Base-by-base conservation (phyloP, 331 rosid species). In the Cydonia oblonga region DNA sequence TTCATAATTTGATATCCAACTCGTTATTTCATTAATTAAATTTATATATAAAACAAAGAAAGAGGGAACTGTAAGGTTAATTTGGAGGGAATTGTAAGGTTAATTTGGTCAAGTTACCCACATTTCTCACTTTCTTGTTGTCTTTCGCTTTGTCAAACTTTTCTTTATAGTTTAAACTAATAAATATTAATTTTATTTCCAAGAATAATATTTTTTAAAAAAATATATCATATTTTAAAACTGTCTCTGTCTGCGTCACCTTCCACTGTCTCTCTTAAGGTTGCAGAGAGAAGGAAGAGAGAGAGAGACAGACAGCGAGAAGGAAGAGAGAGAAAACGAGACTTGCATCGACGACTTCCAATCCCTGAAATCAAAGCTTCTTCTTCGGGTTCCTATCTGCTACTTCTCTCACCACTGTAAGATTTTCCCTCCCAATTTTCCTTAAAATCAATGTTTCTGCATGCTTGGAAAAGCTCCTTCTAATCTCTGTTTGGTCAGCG, bases 231-330 rank as follows among this genome's bases (percentile, higher is more conserved):
- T 49, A 49, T 49, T 49, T 49, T 32, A 15, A 33, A 30, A 72
- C 38, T 42, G 54, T 74, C 74, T 30, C 62, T 73, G 64, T 69
- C 73, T 59, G 71, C 64, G 70, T 82, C 78, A 68, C 63, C 80
- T 66, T 78, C 79, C 78, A 75, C 79, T 83, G 86, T 89, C 88
- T 79, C 85, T 85, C 80, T 78, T 81, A 77, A 86, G 87, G 83
- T 78, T 80, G 81, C 89, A 81, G 16, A 72, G 64, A 66, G 64
- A 67, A 58, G 74, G 38, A 22, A 42, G 73, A 32, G 54, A 68
- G 59, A 59, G 64, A 60, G 57, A 35, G 57, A 53, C 16, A 65
- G 40, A 35, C 0, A 9, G 40, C 40, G 40, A 35, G 40, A 35
- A 35, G 40, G 3, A 35, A 35, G 69, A 58, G 58, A 74, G 81